Conservation (phyloP, 2,329 filamentous ascomycete genomes). For the Rhynchosporium secalis region DNA sequence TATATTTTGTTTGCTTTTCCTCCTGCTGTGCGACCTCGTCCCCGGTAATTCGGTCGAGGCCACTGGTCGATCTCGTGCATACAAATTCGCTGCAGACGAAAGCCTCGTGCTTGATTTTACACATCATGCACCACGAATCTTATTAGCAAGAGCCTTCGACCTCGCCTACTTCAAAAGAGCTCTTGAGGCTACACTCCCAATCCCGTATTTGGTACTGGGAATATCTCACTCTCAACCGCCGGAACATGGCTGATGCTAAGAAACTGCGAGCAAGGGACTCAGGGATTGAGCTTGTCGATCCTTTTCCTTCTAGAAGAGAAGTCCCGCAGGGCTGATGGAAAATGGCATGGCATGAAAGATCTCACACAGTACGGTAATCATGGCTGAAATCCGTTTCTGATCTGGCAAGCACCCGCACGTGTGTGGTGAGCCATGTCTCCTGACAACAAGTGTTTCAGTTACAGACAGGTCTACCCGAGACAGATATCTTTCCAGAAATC, state of each 20-base stretch:
- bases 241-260: not conserved
- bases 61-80: not conserved
- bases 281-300: slow-evolving; percentile 13
- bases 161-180: too few relatives aligned
- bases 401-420: slow-evolving; percentile 12
- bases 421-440: slow-evolving; percentile 26
- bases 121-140: too few relatives aligned
- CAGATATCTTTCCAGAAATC: not conserved
- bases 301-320: slow-evolving; percentile 25
- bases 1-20: not conserved
- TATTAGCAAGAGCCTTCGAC: too few relatives aligned
- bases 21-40: not conserved
- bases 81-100: not conserved
- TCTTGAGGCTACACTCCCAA: too few relatives aligned
- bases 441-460: slow-evolving; percentile 27
- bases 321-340: slow-evolving; percentile 9
- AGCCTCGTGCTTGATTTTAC: not conserved
- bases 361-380: slow-evolving; percentile 17
- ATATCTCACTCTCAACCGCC: not conserved
- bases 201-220: not conserved
- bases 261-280: not conserved
- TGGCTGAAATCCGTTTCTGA: slow-evolving; percentile 19
- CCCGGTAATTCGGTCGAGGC: slow-evolving; percentile 2
- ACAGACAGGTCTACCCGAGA: not conserved
- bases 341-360: slow-evolving; percentile 23